Evolutionary conservation across 1,139 yeast species (phyloP), one percentile per base, ranked within the genome.

Genomic region (Geotrichum citri-aurantii): DNA sequence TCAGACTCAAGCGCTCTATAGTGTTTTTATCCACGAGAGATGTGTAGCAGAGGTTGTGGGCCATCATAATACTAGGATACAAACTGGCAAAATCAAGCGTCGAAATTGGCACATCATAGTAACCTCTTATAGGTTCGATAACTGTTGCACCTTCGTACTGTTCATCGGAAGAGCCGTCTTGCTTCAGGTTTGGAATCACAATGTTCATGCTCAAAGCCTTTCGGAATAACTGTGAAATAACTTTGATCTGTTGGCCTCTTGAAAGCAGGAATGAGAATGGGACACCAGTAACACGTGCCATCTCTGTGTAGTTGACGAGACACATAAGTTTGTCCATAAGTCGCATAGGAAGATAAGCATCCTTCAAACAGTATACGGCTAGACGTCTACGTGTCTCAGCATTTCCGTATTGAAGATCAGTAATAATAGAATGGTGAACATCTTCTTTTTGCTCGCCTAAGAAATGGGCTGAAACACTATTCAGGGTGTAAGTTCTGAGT

Each of bases 141-240:
- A 95, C 99, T 0, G 99, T 95, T 3, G 99, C 99, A 75, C 99
- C 99, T 73, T 95, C 99, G 69, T 92, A 95, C 70, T 92, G 98
- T 71, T 92, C 98, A 62, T 83, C 86, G 11, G 79, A 70, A 61
- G 85, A 82, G 1, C 95, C 96, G 67, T 87, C 95, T 63, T 86
- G 84, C 66, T 81, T 86, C 83, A 92, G 79, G 69, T 93, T 93
- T 0, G 99, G 99, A 49, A 93, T 86, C 3, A 95, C 91, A 58
- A 92, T 83, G 65, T 88, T 89, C 64, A 88, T 86, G 65, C 89
- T 83, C 44, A 90, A 76, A 69, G 99, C 93, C 72, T 93, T 95
- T 66, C 99, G 81, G 73, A 89, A 93, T 57, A 95, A 77, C 74
- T 95, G 99, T 0, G 98, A 92, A 57, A 95, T 85, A 66, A 95